Percentiles rank a stretch among this genome's conserved stretches.
These are phyloP conservation scores for Exophiala spinifera DNA, from an alignment of 2,329 filamentous ascomycete genomes.

Conservation along the genomic window DNA sequence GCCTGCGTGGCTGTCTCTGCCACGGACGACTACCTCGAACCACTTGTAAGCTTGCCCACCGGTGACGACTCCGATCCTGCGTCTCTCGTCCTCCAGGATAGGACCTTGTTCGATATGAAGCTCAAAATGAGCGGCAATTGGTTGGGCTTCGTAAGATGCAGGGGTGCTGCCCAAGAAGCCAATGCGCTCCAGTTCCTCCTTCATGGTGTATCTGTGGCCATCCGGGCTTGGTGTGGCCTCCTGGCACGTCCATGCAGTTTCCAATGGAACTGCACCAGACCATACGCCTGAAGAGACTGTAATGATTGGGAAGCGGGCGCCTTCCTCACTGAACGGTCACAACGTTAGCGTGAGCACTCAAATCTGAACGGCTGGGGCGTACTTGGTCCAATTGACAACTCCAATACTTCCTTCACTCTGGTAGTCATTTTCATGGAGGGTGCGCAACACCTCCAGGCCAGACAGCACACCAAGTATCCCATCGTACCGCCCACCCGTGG, in stretches of 20 bases:
- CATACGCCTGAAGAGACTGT: conserved; percentile 77
- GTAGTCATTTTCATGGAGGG: conserved; percentile 63
- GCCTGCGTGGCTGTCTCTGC: conserved; percentile 69
- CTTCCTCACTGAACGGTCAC: conserved; percentile 62
- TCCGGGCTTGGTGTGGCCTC: conserved; percentile 52
- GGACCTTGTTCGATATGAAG: conserved; percentile 83
- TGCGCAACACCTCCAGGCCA: conserved; percentile 68
- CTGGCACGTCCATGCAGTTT: conserved; percentile 57
- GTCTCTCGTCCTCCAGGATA: conserved; percentile 63
- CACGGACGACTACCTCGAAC: conserved; percentile 64
- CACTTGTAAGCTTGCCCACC: conserved; percentile 73
- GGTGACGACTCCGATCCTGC: conserved; percentile 67
- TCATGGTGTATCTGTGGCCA: conserved; percentile 47
- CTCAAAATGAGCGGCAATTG: conserved; percentile 75
- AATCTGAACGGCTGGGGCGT: neutral
- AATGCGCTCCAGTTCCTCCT: conserved; percentile 66
- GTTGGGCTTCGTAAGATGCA: conserved; percentile 56
- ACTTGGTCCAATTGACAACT: conserved; percentile 68
- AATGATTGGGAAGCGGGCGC: conserved; percentile 71
- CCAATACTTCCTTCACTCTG: conserved; percentile 69
- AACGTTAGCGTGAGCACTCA: neutral
- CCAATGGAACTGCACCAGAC: conserved; percentile 62
- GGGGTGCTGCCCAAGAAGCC: conserved; percentile 62
- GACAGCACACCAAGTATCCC: conserved; percentile 73
- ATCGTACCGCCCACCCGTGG: conserved; percentile 64